Evolutionary conservation across 164 flowering plant genomes (phyloP), one percentile per base, ranked within the genome.

Genomic region (Dillenia turbinata): DNA sequence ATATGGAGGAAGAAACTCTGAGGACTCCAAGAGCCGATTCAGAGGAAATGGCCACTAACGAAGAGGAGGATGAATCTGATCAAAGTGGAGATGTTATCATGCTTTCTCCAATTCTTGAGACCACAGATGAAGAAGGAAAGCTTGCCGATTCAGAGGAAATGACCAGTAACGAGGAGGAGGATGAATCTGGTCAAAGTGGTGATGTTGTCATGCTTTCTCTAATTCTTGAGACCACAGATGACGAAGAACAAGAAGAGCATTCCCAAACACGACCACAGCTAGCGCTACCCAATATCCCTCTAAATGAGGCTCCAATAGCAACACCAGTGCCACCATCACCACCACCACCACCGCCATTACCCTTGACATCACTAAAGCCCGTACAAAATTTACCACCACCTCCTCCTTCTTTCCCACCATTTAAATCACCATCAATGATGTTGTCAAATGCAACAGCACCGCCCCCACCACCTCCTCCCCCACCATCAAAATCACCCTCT

Each of bases 401-500:
- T 9, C 16, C 17, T 9, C 13, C 59, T 13, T 40, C 50, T 56
- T 12, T 22, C 24, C 56, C 43, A 44, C 46, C 61, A 4, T n/a
- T 65, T n/a, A 52, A 53, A 53, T 53, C 59, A 17, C 49, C 55
- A 1, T 57, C 69, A 14, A 56, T 33, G 40, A 4, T 33, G 40
- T 33, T 33, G 40, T 6, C 44, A 54, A 7, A 54, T 54, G 57
- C 9, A 54, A 53, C 47, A 26, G 53, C 56, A 50, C 52, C 74
- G 45, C 60, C 78, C 54, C 54, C 64, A 13, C 59, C 70, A 52
- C 61, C 46, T 11, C 60, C 52, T 22, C 54, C 59, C 26, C 54
- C 67, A 22, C 14, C 65, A 50, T 44, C 52, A 52, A 40, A 24
- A 55, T 64, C 71, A 52, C 65, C 76, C 33, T 56, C 71, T 15